Evolutionary conservation across 106 monocot species (phyloP), one percentile per base, ranked within the genome.

Genomic region (Dendrobium nobile): DNA sequence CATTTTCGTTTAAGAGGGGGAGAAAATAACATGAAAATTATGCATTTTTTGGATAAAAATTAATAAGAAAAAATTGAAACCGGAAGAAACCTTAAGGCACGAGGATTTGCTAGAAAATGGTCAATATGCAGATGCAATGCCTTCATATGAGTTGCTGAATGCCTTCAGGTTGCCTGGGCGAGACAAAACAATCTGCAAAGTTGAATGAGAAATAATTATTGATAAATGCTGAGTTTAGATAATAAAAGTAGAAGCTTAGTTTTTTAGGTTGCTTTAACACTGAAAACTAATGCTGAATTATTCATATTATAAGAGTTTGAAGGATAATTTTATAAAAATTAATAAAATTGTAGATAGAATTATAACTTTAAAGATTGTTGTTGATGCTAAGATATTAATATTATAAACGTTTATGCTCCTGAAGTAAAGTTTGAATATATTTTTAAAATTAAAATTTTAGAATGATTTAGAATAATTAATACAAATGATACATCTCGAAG

Each of bases 141-240:
- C 26, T 65, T 73, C 47, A 47, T 58, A 86, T 58, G 83, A 75
- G 31, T 83, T 83, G 72, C 58, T 72, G 51, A 86, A 80, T 55
- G 80, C 83, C 77, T 77, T 83, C 28, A 73, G 54, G 27, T 86
- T 86, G 51, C 80, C 86, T 7, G 86, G 86, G 37, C 86, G 86
- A 58, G 83, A 83, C 56, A 86, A 80, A 22, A 86, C 83, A 3
- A 86, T 83, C 86, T 86, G 83, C 74, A 74, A 74, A 74, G 20
- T 44, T 4, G 44, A 44, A 5, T 72, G 43, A 44, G 15, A 5
- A 20, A 22, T 74, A 44, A 42, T 44, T 19, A 74, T 44, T 74
- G 43, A 0, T 15, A 72, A 4, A 3, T 13, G 2, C 10, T 10
- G 2, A 51, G 15, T 16, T 13, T 51, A 51, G 51, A 17, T 15